These are phyloP conservation scores for Ricinus communis DNA, from an alignment of 345 rosid species.

Conservation along the genomic window DNA sequence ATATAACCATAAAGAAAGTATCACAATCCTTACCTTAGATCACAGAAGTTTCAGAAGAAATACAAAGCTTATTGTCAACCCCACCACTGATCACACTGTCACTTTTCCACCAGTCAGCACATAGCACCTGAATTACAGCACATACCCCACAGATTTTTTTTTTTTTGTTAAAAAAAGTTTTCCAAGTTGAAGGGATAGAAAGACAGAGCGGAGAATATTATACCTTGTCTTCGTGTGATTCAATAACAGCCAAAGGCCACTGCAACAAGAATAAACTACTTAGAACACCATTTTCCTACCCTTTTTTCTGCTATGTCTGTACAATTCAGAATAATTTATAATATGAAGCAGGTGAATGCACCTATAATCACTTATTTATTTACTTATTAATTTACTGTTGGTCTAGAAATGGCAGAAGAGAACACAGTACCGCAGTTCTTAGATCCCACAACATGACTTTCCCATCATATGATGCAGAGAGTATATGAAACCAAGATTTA, in stretches of 20 bases:
- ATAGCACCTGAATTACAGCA: slow-evolving; percentile 57
- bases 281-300: background rate
- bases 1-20: background rate
- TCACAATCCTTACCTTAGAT: slow-evolving; percentile 43
- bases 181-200: background rate
- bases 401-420: slow-evolving; percentile 9
- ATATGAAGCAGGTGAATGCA: background rate
- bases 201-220: background rate
- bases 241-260: slow-evolving; percentile 90
- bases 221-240: slow-evolving; percentile 86
- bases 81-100: slow-evolving; percentile 87
- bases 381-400: background rate
- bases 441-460: slow-evolving; percentile 99
- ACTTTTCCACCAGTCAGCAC: slow-evolving; percentile 97
- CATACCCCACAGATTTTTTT: background rate
- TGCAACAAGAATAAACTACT: slow-evolving; percentile 43
- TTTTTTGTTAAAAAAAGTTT: background rate
- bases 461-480: slow-evolving; percentile 96
- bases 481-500: slow-evolving; percentile 77
- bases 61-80: slow-evolving; percentile 71
- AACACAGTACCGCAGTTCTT: slow-evolving; percentile 82
- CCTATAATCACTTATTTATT: background rate
- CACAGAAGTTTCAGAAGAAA: slow-evolving; percentile 60
- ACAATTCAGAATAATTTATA: background rate
- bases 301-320: background rate